Evolutionary conservation across 345 rosid genomes (phyloP).

Genomic region (Hypericum androsaemum): DNA sequence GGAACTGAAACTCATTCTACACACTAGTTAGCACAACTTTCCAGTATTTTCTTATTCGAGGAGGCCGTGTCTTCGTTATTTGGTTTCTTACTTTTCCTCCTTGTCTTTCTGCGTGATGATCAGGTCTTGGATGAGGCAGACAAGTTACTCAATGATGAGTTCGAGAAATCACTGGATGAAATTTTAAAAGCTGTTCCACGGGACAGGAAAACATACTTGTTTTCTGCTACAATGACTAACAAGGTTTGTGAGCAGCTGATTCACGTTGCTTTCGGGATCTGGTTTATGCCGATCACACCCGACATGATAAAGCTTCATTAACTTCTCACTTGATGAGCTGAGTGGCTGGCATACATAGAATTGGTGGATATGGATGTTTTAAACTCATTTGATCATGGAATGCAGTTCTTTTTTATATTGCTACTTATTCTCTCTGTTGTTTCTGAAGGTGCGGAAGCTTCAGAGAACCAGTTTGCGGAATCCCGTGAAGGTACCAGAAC

Average conservation of each 20-base stretch:
- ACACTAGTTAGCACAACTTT: no score
- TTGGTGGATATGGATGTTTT: conserved; percentile 1
- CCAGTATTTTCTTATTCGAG: conserved; percentile 7
- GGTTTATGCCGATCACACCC: conserved; percentile 1
- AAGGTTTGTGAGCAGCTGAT: conserved; percentile 50
- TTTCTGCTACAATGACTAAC: conserved; percentile 98
- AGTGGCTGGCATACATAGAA: not conserved
- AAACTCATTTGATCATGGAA: not conserved
- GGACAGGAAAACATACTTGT: conserved; percentile 62
- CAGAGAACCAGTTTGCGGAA: conserved; percentile 83
- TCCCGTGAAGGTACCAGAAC: conserved; percentile 70
- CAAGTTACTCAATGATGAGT: conserved; percentile 82
- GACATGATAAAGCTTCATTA: not conserved
- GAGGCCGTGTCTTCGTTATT: no score
- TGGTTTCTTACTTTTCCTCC: not conserved
- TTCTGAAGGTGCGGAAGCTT: conserved; percentile 69
- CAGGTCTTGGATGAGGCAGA: conserved; percentile 98
- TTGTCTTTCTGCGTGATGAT: conserved; percentile 9
- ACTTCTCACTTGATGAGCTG: not conserved
- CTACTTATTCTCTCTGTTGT: conserved; percentile 5
- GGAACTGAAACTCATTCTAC: no score
- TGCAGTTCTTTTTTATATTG: no score
- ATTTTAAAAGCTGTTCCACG: conserved; percentile 67
- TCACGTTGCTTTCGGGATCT: no score
- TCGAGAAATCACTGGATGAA: conserved; percentile 80